Evolutionary conservation across 192 early-diverging fungal genomes (phyloP), one percentile per base, ranked within the genome.

Genomic region (Podochytrium sp.): DNA sequence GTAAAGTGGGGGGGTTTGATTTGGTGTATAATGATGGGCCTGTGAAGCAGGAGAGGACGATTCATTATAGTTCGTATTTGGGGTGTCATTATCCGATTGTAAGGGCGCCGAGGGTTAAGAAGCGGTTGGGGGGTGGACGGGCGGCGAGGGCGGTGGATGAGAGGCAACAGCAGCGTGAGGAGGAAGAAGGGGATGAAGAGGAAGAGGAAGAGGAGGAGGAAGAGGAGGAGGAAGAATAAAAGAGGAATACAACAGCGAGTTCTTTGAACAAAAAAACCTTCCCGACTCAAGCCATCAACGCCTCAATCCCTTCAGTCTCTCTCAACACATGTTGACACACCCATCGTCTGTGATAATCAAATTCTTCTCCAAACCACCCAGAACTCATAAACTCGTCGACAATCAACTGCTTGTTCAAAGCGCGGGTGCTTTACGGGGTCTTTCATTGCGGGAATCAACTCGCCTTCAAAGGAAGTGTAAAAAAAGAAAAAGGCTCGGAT

Each of bases 11-110:
- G 35, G 87, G 87, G 3, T 89, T 89, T 79, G 87, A 89, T 75
- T 73, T 89, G n/a, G 87, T 89, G 7, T 89, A 89, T 67, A 81
- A 85, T 70, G 87, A 89, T 57, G 87, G 87, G 18, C 86, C 86
- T 2, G 80, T 89, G 25, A 79, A 86, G 60, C 87, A 89, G 55
- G 86, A 89, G 66, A 42, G 81, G 18, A 77, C 83, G 3, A 83
- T 81, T 68, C 76, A 72, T 52, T 87, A 87, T 63, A 73, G 77
- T 20, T 79, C 76, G 5, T 87, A 83, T 62, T 64, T 87, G 2
- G 85, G 86, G 39, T 87, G 86, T 51, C 79, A 85, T 56, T 82
- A 85, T 34, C 83, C 83, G 4, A 87, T 87, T 27, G 78, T 80
- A 27, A 43, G 78, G 12, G 86, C 85, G 38, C 85, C 85, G 5